Conservation (phyloP, 257 asterid species). For the Penstemon eatonii region DNA sequence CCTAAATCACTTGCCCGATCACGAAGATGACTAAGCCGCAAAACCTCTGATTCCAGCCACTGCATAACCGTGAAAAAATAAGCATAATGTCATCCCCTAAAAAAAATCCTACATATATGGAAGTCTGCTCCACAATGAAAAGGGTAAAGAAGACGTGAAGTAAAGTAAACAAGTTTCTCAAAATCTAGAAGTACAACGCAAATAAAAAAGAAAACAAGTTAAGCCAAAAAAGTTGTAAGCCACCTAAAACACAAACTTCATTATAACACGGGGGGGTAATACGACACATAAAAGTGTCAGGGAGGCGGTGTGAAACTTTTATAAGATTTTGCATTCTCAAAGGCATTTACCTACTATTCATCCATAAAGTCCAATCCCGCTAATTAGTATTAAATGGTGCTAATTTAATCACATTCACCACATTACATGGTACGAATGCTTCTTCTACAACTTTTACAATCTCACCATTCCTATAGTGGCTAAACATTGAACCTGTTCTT, state of each 20-base stretch:
- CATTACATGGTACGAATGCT: background rate
- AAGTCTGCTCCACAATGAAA: conserved; percentile 19
- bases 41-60: conserved; percentile 94
- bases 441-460: background rate
- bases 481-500: background rate
- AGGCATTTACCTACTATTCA: too few species aligned
- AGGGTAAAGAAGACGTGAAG: background rate
- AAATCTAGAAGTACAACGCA: conserved; percentile 6
- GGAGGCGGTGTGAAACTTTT: too few species aligned
- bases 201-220: background rate
- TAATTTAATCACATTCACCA: conserved; percentile 1
- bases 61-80: conserved; percentile 41
- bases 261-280: too few species aligned
- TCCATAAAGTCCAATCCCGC: background rate
- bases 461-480: background rate
- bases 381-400: background rate
- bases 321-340: too few species aligned
- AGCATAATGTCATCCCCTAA: background rate
- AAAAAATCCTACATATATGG: conserved; percentile 4
- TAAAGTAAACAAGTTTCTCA: background rate
- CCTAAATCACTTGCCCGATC: conserved; percentile 99
- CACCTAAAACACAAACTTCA: background rate
- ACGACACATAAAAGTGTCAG: too few species aligned
- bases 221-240: background rate
- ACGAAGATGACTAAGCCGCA: conserved; percentile 93